Evolutionary conservation across 2,329 filamentous ascomycete genomes (phyloP).

Genomic region (Paecilomyces sp.): DNA sequence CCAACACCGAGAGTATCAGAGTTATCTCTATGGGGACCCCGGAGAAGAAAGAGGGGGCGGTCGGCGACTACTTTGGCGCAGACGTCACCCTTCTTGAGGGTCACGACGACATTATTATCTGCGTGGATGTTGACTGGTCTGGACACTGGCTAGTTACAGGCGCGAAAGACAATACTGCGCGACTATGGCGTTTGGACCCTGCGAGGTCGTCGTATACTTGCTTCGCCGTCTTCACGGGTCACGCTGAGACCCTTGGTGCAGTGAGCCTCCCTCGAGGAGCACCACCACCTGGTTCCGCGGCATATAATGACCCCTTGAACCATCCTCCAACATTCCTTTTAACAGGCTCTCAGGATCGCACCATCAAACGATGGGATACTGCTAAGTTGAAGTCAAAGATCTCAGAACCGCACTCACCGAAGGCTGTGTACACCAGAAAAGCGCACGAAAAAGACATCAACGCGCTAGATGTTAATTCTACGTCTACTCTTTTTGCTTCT

Average conservation of each 20-base stretch:
- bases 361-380: conserved; percentile 89
- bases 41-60: conserved; percentile 22
- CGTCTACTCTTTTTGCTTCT: conserved; percentile 78
- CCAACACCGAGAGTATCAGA: conserved; percentile 88
- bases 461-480: conserved; percentile 72
- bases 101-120: conserved; percentile 93
- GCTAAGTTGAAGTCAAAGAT: conserved; percentile 48
- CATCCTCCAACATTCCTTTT: conserved; percentile 78
- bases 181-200: conserved; percentile 80
- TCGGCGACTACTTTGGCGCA: conserved; percentile 68
- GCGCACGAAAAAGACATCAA: conserved; percentile 99
- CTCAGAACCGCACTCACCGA: conserved; percentile 26
- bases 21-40: conserved; percentile 62
- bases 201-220: conserved; percentile 68
- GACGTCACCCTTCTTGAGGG: conserved; percentile 81
- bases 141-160: conserved; percentile 95
- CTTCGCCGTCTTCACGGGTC: conserved; percentile 76
- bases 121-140: conserved; percentile 91
- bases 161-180: conserved; percentile 92
- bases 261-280: conserved; percentile 69
- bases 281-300: conserved; percentile 62
- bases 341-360: conserved; percentile 92
- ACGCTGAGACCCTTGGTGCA: conserved; percentile 88
- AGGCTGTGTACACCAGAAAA: conserved; percentile 78
- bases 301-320: conserved; percentile 64